A percentile compares a stretch with the other conserved stretches of the same genome.
These are phyloP conservation scores for Clarireedia paspali DNA, from an alignment of 2,329 filamentous ascomycete species.

Conservation along the genomic window DNA sequence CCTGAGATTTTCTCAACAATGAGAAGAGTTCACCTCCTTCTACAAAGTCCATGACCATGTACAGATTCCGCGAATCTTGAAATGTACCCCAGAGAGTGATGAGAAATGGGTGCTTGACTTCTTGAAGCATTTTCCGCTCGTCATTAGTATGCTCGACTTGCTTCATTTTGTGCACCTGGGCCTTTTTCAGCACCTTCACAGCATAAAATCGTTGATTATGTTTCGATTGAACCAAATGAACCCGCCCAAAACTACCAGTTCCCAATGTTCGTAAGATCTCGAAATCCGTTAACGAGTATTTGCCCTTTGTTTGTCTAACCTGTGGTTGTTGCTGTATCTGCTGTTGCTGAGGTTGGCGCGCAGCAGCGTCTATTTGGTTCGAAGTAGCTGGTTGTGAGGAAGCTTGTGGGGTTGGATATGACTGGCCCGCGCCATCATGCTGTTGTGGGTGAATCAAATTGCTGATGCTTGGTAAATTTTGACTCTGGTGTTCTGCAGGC, in stretches of 20 bases:
- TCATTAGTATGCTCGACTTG: conserved; percentile 99
- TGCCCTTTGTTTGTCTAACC: conserved; percentile 79
- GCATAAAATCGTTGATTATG: conserved; percentile 98
- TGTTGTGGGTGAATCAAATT: conserved; percentile 70
- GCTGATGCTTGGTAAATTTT: conserved; percentile 73
- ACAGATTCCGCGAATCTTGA: conserved; percentile 88
- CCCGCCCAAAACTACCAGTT: conserved; percentile 92
- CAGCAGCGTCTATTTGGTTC: conserved; percentile 2
- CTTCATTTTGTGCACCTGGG: conserved; percentile 99
- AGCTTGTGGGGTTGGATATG: conserved; percentile 21
- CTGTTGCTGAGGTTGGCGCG: conserved; percentile 10
- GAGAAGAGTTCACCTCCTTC: conserved; percentile 98
- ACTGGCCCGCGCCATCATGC: conserved; percentile 36
- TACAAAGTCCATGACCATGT: conserved; percentile 99
- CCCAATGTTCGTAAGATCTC: conserved; percentile 83
- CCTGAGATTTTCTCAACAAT: conserved; percentile 84
- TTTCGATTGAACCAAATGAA: conserved; percentile 93
- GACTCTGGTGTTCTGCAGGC: conserved; percentile 29
- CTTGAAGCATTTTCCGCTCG: conserved; percentile 88
- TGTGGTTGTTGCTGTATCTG: conserved; percentile 15
- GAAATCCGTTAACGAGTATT: conserved; percentile 92
- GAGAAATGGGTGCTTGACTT: conserved; percentile 95
- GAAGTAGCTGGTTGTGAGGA: conserved; percentile 5
- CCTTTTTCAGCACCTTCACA: conserved; percentile 97
- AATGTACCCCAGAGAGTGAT: conserved; percentile 99